Base-by-base conservation (phyloP, 2,329 filamentous ascomycete genomes). In the Thelonectria blattea region DNA sequence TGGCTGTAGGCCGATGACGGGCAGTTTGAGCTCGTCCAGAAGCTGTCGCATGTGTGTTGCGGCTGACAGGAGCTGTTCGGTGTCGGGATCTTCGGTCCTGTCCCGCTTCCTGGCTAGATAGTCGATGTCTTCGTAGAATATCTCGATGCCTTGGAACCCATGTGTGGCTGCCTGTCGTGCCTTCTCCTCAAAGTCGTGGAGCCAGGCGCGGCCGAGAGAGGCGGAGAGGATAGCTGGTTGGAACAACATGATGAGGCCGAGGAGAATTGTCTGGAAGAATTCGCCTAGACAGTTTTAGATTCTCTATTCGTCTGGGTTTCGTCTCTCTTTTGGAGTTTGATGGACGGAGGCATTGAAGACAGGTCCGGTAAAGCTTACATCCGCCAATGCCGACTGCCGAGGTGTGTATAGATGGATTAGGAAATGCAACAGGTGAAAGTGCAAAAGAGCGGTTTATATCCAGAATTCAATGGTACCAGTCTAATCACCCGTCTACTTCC, bases 101-200 rank as follows among this genome's bases (percentile, higher is more conserved):
- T 77, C 68, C 0, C 80, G 70, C 3, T 79, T 74, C 71, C 56
- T 65, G 12, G 87, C 87, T 15, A 88, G 69, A 67, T 86, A 84
- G 62, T 84, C 80, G 3, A 92, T 80, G 72, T 92, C 90, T 71
- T 92, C 89, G 72, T 88, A 86, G 78, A 91, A 91, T 14, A 91
- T 80, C 73, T 92, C 90, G 62, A 92, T 83, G 48, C 88, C 88
- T 63, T 83, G 73, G 69, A 91, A 85, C 11, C 86, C 86, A 64
- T 88, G 80, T 50, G 79, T 15, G 11, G 56, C 49, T 5, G 58
- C 58, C 37, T 58, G 58, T 12, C 42, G 45, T 17, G 92, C 81
- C 76, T 91, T 91, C 12, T 88, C 85, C 58, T 85, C 86, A 53
- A 87, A 82, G 59, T 88, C 84, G 74, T 91, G 92, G 20, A 63